Evolutionary conservation across 1,139 yeast species (phyloP).

Genomic region (Taphrina wiesneri): DNA sequence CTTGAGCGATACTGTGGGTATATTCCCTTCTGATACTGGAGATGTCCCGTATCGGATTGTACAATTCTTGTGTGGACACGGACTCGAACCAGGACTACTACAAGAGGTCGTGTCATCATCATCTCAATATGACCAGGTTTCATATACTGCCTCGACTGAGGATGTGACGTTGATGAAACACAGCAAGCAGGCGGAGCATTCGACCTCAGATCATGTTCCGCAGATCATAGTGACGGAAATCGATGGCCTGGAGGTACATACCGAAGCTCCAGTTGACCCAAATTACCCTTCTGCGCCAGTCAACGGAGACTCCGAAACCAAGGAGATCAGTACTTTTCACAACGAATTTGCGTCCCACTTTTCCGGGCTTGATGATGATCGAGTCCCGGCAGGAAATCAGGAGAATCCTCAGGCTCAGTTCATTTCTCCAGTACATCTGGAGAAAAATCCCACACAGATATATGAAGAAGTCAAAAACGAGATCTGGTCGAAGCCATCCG

Average conservation of each 20-base stretch:
- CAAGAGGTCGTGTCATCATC: neutral
- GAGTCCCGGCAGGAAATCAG: neutral
- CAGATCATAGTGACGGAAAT: constrained; percentile 18
- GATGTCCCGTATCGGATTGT: neutral
- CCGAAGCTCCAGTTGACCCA: constrained; percentile 12
- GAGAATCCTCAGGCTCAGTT: constrained; percentile 8
- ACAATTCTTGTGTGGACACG: constrained; percentile 6
- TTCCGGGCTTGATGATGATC: neutral
- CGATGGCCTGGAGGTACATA: constrained; percentile 29
- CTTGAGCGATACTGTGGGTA: constrained; percentile 3
- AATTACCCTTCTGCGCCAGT: neutral
- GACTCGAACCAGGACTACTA: neutral
- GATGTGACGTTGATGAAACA: neutral
- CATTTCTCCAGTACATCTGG: constrained; percentile 20
- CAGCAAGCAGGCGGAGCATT: neutral
- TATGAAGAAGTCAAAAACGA: neutral
- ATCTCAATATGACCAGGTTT: constrained; percentile 5
- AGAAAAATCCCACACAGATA: constrained; percentile 4
- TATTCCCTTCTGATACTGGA: neutral
- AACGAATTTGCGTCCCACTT: neutral
- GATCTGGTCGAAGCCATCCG: constrained; percentile 14
- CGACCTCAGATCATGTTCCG: neutral
- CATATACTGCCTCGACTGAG: neutral
- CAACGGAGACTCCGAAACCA: neutral
- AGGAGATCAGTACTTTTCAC: neutral